A percentile compares a stretch with the other conserved stretches of the same genome.
These are phyloP conservation scores for Exophiala phaeomuriformis DNA, from an alignment of 2,329 filamentous ascomycete genomes.

Conservation along the genomic window DNA sequence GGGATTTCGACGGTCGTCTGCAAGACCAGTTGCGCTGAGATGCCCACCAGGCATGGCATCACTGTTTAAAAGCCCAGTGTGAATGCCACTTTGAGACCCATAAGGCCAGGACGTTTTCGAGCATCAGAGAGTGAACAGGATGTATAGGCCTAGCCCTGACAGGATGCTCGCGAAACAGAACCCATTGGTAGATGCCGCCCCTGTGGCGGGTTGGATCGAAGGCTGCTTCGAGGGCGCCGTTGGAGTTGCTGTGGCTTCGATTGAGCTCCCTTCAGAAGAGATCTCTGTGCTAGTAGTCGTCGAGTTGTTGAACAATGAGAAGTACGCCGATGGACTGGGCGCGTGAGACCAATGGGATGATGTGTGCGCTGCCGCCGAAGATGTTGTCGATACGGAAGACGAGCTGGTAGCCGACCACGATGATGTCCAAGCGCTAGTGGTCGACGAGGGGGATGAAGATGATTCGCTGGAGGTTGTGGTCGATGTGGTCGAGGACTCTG, in stretches of 20 bases:
- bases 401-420: slow-evolving; percentile 1
- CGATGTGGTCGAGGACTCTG: no score
- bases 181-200: slow-evolving; percentile 5
- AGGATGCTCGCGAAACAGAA: slow-evolving; percentile 5
- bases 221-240: slow-evolving; percentile 10
- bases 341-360: slow-evolving; percentile 1
- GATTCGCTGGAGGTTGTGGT: not conserved
- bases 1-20: slow-evolving; percentile 2
- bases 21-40: slow-evolving; percentile 18
- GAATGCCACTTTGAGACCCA: not conserved
- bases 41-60: not conserved
- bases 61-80: not conserved
- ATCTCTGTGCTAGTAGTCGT: slow-evolving; percentile 3
- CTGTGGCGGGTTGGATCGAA: slow-evolving; percentile 10
- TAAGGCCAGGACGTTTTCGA: not conserved
- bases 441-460: slow-evolving; percentile 9
- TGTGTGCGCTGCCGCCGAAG: slow-evolving; percentile 3
- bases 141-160: slow-evolving; percentile 9
- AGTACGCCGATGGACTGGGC: slow-evolving; percentile 16
- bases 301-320: slow-evolving; percentile 16
- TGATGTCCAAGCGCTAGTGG: slow-evolving; percentile 15
- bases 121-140: slow-evolving; percentile 6
- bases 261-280: not conserved
- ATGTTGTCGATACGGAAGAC: slow-evolving; percentile 18
- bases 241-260: slow-evolving; percentile 12